phyloP scores from a whole-genome alignment of 495 filamentous ascomycete genomes.

The Penicillium flavigenum region DNA sequence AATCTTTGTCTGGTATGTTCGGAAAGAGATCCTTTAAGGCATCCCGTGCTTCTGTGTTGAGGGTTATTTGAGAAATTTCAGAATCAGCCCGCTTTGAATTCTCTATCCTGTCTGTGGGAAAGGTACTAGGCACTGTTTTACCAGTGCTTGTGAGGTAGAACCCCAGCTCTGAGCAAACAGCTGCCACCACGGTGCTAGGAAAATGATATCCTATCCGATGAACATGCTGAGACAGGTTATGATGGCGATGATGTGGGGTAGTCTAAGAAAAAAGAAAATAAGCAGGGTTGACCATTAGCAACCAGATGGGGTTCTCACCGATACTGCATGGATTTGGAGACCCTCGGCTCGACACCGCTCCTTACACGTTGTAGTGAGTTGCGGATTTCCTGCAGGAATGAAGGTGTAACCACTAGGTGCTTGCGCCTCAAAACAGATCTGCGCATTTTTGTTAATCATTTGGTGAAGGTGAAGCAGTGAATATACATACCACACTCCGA shows the following conservation, averaged over 20 bases:
- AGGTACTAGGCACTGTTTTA: slow-evolving; percentile 39
- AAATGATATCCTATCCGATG: slow-evolving; percentile 83
- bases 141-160: slow-evolving; percentile 43
- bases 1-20: slow-evolving; percentile 74
- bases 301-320: slow-evolving; percentile 48
- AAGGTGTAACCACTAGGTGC: slow-evolving; percentile 80
- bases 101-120: slow-evolving; percentile 20
- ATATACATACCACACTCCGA: slow-evolving; percentile 52
- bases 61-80: slow-evolving; percentile 55
- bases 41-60: slow-evolving; percentile 69
- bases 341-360: slow-evolving; percentile 69
- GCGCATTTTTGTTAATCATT: slow-evolving; percentile 24
- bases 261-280: slow-evolving; percentile 30
- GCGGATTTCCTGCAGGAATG: slow-evolving; percentile 77
- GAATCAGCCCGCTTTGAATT: slow-evolving; percentile 24
- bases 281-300: slow-evolving; percentile 14
- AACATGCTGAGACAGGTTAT: slow-evolving; percentile 63
- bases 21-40: slow-evolving; percentile 82
- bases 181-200: slow-evolving; percentile 53
- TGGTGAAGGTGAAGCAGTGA: slow-evolving; percentile 4
- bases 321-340: slow-evolving; percentile 72
- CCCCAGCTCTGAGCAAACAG: slow-evolving; percentile 50
- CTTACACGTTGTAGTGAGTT: slow-evolving; percentile 73
- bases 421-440: slow-evolving; percentile 52
- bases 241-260: slow-evolving; percentile 46